Conservation (phyloP, 805 yeast genomes). For the Torulaspora quercuum region DNA sequence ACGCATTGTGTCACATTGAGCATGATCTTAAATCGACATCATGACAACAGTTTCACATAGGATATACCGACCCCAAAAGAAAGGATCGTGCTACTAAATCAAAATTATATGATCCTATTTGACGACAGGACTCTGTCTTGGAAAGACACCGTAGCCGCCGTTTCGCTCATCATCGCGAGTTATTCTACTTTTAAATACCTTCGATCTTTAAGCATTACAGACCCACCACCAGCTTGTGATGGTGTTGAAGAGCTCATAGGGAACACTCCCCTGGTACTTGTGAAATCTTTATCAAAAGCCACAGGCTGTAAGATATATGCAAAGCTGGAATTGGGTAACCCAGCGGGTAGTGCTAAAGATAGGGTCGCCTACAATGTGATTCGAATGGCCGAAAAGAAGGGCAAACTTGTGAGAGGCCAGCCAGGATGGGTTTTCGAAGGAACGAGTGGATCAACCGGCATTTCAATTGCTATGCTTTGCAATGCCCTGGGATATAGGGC, state of each 20-base stretch:
- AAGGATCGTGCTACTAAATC: too few species aligned
- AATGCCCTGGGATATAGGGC: constrained; percentile 84
- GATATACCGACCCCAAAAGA: too few species aligned
- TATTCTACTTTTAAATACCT: constrained; percentile 15
- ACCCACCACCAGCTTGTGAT: constrained; percentile 35
- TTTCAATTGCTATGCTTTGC: constrained; percentile 86
- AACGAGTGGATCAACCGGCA: constrained; percentile 95
- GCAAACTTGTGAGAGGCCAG: constrained; percentile 59
- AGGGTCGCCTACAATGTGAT: constrained; percentile 87
- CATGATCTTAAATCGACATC: too few species aligned
- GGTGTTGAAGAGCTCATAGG: constrained; percentile 83
- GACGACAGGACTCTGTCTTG: constrained; percentile 5
- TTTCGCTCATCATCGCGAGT: constrained; percentile 12
- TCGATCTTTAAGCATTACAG: constrained; percentile 5
- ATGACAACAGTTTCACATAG: too few species aligned
- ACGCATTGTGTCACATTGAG: too few species aligned
- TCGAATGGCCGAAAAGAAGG: constrained; percentile 57
- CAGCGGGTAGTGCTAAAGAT: constrained; percentile 96
- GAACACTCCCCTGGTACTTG: constrained; percentile 77
- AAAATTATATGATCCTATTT: not conserved
- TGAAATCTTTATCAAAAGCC: constrained; percentile 61
- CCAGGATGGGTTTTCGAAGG: constrained; percentile 76
- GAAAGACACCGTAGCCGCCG: constrained; percentile 13
- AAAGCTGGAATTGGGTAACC: constrained; percentile 78
- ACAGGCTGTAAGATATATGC: constrained; percentile 87